Conservation (phyloP, 257 asterid species). For the Echium plantagineum region DNA sequence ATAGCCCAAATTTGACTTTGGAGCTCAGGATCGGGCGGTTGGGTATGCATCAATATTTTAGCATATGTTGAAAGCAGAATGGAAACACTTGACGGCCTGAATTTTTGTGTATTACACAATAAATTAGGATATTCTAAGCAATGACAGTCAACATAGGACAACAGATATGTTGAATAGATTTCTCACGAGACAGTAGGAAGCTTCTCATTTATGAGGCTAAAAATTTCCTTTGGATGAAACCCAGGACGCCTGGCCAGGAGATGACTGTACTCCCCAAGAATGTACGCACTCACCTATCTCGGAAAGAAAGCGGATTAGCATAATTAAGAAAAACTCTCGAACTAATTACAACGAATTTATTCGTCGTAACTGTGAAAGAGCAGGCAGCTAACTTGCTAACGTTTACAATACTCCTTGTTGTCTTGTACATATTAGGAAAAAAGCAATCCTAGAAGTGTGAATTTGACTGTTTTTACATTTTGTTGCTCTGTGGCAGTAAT, state of each 20-base stretch:
- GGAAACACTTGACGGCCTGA: slow-evolving; percentile 80
- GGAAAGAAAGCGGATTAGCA: neutral
- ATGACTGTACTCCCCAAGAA: slow-evolving; percentile 94
- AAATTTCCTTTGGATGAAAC: slow-evolving; percentile 77
- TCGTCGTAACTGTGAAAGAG: no score
- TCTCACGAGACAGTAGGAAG: slow-evolving; percentile 92
- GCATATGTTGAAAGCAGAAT: slow-evolving; percentile 89
- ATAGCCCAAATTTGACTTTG: slow-evolving; percentile 75
- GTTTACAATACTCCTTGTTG: neutral
- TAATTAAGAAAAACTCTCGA: neutral
- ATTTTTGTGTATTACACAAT: slow-evolving; percentile 10
- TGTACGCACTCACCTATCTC: slow-evolving; percentile 75
- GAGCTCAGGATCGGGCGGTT: slow-evolving; percentile 78
- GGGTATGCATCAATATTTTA: slow-evolving; percentile 85
- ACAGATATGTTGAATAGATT: slow-evolving; percentile 12
- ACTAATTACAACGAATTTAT: no score
- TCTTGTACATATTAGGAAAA: neutral
- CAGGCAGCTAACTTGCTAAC: neutral
- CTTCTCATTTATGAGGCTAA: slow-evolving; percentile 70
- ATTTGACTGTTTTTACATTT: no score
- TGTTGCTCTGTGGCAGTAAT: neutral
- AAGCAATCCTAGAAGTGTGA: neutral
- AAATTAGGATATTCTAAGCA: slow-evolving; percentile 8
- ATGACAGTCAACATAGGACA: slow-evolving; percentile 10
- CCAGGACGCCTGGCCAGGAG: slow-evolving; percentile 90